Percentiles rank a stretch among this genome's conserved stretches.
phyloP scores from a whole-genome alignment of 352 stramenopile species.

The Globisporangium takayamanum region DNA sequence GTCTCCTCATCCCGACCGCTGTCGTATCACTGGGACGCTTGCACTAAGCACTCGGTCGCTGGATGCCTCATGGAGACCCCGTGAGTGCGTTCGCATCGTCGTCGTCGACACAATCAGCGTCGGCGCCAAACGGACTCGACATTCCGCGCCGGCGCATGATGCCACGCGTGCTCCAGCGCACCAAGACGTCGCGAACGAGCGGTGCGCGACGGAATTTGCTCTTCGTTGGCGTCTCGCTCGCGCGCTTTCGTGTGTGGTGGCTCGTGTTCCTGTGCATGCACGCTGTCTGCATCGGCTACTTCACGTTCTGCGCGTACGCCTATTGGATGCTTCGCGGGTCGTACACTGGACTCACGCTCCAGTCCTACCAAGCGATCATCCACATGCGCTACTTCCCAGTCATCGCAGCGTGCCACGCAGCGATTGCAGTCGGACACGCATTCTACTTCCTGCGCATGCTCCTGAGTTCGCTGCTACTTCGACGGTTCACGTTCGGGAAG shows the following conservation, averaged over 20 bases:
- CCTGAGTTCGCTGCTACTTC: slow-evolving; percentile 1
- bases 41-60: too few species aligned
- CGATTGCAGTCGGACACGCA: slow-evolving; percentile 6
- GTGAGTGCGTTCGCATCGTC: too few species aligned
- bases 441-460: slow-evolving; percentile 15
- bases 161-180: slow-evolving; percentile 3
- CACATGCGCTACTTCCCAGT: not conserved
- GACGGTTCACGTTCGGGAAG: slow-evolving; percentile 8
- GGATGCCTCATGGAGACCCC: too few species aligned
- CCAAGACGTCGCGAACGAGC: slow-evolving; percentile 1
- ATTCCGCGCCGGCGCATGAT: too few species aligned
- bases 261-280: slow-evolving; percentile 7
- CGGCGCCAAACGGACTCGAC: too few species aligned
- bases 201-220: slow-evolving; percentile 7
- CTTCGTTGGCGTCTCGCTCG: slow-evolving; percentile 5
- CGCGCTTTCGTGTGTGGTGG: slow-evolving; percentile 13
- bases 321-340: slow-evolving; percentile 7
- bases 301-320: slow-evolving; percentile 1
- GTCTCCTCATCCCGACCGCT: too few species aligned
- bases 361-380: slow-evolving; percentile 9
- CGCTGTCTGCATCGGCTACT: slow-evolving; percentile 7
- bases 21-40: too few species aligned
- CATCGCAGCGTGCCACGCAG: slow-evolving; percentile 3
- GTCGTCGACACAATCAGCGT: too few species aligned
- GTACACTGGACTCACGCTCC: slow-evolving; percentile 5